phyloP scores from a whole-genome alignment of 805 yeast genomes.

The Ogataea corticis region DNA sequence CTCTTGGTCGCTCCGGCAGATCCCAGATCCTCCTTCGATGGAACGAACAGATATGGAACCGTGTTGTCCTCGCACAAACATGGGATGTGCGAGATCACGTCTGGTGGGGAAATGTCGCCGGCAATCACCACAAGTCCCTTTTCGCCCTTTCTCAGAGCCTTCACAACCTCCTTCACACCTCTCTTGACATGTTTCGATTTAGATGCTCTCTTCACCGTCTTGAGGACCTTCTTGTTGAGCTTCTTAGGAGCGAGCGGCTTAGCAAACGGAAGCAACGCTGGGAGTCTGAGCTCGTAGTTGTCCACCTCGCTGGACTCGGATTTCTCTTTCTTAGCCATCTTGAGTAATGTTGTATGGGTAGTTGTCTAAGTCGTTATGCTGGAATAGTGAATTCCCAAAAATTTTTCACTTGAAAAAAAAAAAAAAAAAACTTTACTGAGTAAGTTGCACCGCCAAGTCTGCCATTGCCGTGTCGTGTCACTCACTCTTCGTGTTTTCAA shows the following conservation, averaged over 20 bases:
- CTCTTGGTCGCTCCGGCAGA: slow-evolving; percentile 99
- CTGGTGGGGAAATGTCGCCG: slow-evolving; percentile 97
- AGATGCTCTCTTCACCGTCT: slow-evolving; percentile 96
- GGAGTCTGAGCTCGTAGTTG: slow-evolving; percentile 88
- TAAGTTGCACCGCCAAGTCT: slow-evolving; percentile 6
- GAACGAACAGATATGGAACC: slow-evolving; percentile 91
- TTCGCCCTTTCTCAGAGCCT: slow-evolving; percentile 96
- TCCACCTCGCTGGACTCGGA: slow-evolving; percentile 49
- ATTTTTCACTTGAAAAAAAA: slow-evolving; percentile 8
- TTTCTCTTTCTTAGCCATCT: slow-evolving; percentile 48
- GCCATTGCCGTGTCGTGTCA: neutral
- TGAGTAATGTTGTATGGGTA: neutral
- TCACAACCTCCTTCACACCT: slow-evolving; percentile 98
- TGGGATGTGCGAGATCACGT: slow-evolving; percentile 95
- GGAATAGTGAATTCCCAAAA: neutral
- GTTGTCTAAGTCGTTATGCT: neutral
- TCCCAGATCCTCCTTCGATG: slow-evolving; percentile 97
- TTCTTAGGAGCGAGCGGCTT: slow-evolving; percentile 94
- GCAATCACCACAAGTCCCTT: slow-evolving; percentile 96
- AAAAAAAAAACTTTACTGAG: slow-evolving; percentile 5
- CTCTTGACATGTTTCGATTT: slow-evolving; percentile 97
- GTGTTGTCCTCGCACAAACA: slow-evolving; percentile 93
- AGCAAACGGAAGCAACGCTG: slow-evolving; percentile 91
- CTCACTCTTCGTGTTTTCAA: neutral
- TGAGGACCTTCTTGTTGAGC: slow-evolving; percentile 89